Evolutionary conservation across 2,329 filamentous ascomycete species (phyloP).

Genomic region (Colletotrichum sp.): DNA sequence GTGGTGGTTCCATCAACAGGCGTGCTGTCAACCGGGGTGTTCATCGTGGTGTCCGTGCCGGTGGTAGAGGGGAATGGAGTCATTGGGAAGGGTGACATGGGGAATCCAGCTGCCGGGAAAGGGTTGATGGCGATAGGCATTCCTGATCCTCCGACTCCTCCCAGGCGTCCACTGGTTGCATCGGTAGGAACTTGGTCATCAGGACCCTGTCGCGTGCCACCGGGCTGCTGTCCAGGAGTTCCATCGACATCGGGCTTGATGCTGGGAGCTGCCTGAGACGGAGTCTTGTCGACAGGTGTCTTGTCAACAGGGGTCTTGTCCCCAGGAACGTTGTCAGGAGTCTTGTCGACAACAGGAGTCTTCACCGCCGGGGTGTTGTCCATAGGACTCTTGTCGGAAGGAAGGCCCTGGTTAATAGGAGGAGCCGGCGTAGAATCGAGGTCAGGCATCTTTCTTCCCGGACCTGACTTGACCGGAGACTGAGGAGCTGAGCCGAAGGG

Average conservation of each 20-base stretch:
- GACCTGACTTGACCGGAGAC: background rate
- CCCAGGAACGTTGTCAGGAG: accelerated
- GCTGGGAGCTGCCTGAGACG: background rate
- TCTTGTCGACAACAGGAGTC: background rate
- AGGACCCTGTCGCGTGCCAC: background rate
- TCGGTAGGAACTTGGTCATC: background rate
- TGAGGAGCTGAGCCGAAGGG: background rate
- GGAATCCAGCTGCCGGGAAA: background rate
- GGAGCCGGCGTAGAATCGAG: background rate
- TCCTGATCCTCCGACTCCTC: background rate
- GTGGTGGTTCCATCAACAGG: background rate
- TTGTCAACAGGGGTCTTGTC: background rate
- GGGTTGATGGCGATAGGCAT: background rate
- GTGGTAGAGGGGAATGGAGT: background rate
- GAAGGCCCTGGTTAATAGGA: background rate
- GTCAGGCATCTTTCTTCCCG: background rate
- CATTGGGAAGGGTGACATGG: background rate
- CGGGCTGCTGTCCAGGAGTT: background rate
- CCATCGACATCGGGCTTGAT: background rate
- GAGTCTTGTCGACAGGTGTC: background rate
- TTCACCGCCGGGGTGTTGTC: background rate
- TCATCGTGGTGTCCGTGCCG: background rate
- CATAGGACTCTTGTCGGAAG: background rate
- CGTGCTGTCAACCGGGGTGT: background rate
- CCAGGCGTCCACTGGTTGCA: accelerated